A percentile compares a stretch with the other conserved stretches of the same genome.
Conservation (phyloP, 2,329 filamentous ascomycete genomes). For the Colletotrichum orchidophilum region DNA sequence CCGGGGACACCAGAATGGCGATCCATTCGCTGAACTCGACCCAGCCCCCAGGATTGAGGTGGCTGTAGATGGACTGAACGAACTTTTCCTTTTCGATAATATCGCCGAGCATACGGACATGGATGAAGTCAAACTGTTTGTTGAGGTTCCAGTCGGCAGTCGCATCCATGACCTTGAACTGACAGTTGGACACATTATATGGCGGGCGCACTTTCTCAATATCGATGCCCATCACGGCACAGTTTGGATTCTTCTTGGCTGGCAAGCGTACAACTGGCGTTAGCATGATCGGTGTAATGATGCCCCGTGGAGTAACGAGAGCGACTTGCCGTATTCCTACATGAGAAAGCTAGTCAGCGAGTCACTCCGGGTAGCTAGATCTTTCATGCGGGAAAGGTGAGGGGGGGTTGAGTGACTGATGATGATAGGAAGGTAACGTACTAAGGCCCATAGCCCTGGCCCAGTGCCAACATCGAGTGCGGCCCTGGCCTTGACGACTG, state of each 20-base stretch:
- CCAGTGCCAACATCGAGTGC: constrained; percentile 43
- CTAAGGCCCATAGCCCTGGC: constrained; percentile 42
- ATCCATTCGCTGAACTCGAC: constrained; percentile 48
- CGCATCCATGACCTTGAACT: constrained; percentile 41
- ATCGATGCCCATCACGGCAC: constrained; percentile 42
- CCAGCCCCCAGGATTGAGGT: constrained; percentile 37
- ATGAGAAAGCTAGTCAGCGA: constrained; percentile 18
- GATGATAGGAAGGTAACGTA: constrained; percentile 29
- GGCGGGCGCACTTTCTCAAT: constrained; percentile 42
- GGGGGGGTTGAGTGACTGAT: neutral
- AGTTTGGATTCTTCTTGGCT: constrained; percentile 40
- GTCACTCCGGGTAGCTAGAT: neutral
- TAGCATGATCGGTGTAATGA: neutral
- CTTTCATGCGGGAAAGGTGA: neutral
- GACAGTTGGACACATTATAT: constrained; percentile 40
- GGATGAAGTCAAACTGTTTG: constrained; percentile 42
- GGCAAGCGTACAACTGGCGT: neutral
- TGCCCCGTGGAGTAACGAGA: neutral
- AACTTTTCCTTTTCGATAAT: constrained; percentile 39
- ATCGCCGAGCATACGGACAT: constrained; percentile 45
- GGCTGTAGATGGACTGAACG: constrained; percentile 42
- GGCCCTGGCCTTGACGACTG: constrained; percentile 38
- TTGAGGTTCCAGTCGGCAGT: constrained; percentile 40
- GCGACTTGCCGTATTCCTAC: constrained; percentile 38
- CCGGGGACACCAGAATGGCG: constrained; percentile 42